Base-by-base conservation (phyloP, 164 flowering plant genomes). In the Sextonia rubra region DNA sequence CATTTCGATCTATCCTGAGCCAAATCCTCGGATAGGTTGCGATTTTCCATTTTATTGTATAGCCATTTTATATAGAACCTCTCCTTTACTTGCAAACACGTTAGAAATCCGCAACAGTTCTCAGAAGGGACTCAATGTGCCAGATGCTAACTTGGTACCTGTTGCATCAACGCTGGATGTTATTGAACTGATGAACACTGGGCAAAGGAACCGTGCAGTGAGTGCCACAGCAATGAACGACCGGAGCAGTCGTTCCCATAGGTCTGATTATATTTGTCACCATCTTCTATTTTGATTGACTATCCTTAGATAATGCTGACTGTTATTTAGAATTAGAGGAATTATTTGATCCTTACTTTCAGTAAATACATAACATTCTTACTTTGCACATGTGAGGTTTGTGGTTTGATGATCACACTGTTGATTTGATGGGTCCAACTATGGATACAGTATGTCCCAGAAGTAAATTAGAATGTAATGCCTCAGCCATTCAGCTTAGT, bases 161-260 rank as follows among this genome's bases (percentile, higher is more conserved):
- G 99, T 96, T 64, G 78, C 94, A 74, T 87, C 97, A 74, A 90
- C 98, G 48, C 82, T 78, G 61, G 98, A 96, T 76, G 97, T 96
- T 64, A 85, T 96, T 78, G 86, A 89, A 73, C 77, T 96, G 73
- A 96, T 96, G 99, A 89, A 83, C 77, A 71, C 91, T 74, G 99
- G 99, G 66, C 97, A 90, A 23, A 86, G 83, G 77, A 92, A 93
- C 72, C 95, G 99, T 70, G 97, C 86, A 60, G 99, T 96, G 22
- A 92, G 97, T 74, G 89, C 99, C 64, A 96, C 99, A 47, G 98
- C 99, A 26, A 82, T 96, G 47, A 96, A 96, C 78, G 99, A 96
- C 70, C 94, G 99, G 5, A 96, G 99, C 75, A 96, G 99, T 81
- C 99, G 99, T 60, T 96, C 99, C 69, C 99, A 96, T 76, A 96